Conservation (phyloP, 2,329 filamentous ascomycete species). For the Amesomyces nigricolor region DNA sequence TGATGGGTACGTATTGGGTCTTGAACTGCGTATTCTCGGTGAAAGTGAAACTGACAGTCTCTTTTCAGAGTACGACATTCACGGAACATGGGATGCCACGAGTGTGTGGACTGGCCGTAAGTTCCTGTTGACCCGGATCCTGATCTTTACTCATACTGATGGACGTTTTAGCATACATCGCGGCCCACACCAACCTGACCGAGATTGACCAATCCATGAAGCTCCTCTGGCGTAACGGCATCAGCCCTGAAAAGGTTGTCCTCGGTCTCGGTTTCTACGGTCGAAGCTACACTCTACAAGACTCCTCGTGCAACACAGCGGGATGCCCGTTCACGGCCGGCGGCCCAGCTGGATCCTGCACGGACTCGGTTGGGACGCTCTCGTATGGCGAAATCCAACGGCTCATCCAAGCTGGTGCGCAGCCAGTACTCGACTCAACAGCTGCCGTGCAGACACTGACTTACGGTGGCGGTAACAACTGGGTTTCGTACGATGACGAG, state of each 20-base stretch:
- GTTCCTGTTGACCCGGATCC: background rate
- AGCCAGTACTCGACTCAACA: background rate
- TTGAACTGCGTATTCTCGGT: no score
- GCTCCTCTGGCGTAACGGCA: conserved; percentile 3
- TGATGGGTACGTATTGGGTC: conserved; percentile 17
- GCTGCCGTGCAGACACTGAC: conserved; percentile 3
- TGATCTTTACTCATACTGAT: background rate
- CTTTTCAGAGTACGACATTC: conserved; percentile 2
- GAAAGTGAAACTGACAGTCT: background rate
- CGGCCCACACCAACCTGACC: conserved; percentile 7
- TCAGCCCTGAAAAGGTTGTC: background rate
- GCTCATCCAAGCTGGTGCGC: background rate
- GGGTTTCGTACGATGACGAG: conserved; percentile 3
- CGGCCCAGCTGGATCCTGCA: background rate
- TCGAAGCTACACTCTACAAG: background rate
- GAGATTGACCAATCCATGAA: conserved; percentile 5
- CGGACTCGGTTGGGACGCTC: background rate
- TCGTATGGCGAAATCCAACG: conserved; percentile 1
- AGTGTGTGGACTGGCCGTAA: conserved; percentile 3
- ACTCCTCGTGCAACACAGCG: background rate
- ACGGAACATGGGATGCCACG: conserved; percentile 3
- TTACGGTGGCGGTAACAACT: background rate
- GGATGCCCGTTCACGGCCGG: background rate
- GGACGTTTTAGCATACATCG: background rate
- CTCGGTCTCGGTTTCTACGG: conserved; percentile 5